Base-by-base conservation (phyloP, 139 green algal species). In the Chlorella ohadii region DNA sequence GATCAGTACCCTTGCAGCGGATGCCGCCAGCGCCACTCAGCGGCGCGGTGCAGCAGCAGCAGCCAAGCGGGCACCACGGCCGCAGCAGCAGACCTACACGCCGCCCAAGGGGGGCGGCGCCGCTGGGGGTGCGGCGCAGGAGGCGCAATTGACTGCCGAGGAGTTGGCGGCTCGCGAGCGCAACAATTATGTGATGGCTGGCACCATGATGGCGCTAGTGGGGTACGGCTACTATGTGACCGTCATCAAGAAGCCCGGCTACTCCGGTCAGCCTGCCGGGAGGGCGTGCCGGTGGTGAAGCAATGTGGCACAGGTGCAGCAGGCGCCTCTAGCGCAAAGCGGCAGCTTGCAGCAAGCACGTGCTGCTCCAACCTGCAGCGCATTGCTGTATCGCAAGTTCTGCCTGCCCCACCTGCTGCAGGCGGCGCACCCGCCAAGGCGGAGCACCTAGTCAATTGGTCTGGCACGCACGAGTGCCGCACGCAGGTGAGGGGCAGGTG, bases 381-480 rank as follows among this genome's bases (percentile, higher is more conserved):
- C n/a, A n/a, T n/a, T n/a, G n/a, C n/a, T n/a, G n/a, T n/a, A n/a
- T n/a, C n/a, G n/a, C n/a, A n/a, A n/a, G n/a, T n/a, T n/a, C n/a
- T n/a, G n/a, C n/a, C n/a, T n/a, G n/a, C n/a, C n/a, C n/a, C n/a
- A n/a, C n/a, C n/a, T 31, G 76, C 28, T 38, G n/a, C 13, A 20
- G 76, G 59, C 25, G 76, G 11, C 51, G 15, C 15, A 22, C 51
- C 11, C 11, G 12, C 5, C 23, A 55, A 61, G 28, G 20, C 36
- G 57, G 68, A 90, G 39, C 78, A 91, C 9, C 66, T 97, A n/a
- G 84, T 92, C 44, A 99, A 99, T 90, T 99, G 97, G 97, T 97
- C 92, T 28, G 94, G 84, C 72, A 99, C 97, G n/a, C 96, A 99
- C 81, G 88, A 93, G 68, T 74, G 63, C 36, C 51, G 51, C 51